Conservation (phyloP, 2,329 filamentous ascomycete species). For the Clonostachys byssicola region DNA sequence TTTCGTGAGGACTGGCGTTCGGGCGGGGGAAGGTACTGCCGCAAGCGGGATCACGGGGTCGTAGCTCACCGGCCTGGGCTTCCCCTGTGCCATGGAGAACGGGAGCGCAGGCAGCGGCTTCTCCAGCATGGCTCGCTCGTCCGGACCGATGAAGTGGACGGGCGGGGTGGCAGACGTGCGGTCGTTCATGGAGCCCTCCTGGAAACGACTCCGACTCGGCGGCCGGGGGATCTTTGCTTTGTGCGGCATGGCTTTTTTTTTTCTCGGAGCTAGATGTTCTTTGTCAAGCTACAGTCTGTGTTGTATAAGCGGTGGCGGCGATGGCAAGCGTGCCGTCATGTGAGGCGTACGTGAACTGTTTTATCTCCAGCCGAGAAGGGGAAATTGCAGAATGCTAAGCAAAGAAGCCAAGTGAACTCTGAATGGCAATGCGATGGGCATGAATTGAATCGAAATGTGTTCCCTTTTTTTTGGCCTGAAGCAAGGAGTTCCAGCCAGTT, state of each 20-base stretch:
- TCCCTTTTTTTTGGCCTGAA: too few relatives aligned
- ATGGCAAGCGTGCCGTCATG: too few relatives aligned
- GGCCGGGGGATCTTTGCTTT: constrained; percentile 19
- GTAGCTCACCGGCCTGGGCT: constrained; percentile 1
- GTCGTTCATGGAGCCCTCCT: constrained; percentile 86
- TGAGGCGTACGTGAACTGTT: too few relatives aligned
- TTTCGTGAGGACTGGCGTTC: constrained; percentile 12
- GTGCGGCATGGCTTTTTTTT: constrained; percentile 11
- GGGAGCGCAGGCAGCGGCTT: constrained; percentile 2
- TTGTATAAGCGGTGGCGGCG: too few relatives aligned
- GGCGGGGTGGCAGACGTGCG: constrained; percentile 69
- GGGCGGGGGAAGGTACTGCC: constrained; percentile 23
- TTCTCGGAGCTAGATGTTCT: constrained; percentile 2
- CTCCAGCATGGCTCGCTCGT: constrained; percentile 23
- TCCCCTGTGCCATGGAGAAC: constrained; percentile 4
- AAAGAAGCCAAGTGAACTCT: too few relatives aligned
- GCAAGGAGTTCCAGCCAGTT: too few relatives aligned
- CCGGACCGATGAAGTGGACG: constrained; percentile 54
- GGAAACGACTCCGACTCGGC: constrained; percentile 48
- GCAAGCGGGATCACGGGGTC: neutral
- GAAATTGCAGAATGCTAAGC: too few relatives aligned
- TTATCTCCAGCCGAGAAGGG: too few relatives aligned
- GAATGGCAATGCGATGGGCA: too few relatives aligned
- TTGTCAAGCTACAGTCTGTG: too few relatives aligned
- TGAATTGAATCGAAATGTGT: too few relatives aligned